Base-by-base conservation (phyloP, 2,329 filamentous ascomycete genomes). In the Colletotrichum karsti region DNA sequence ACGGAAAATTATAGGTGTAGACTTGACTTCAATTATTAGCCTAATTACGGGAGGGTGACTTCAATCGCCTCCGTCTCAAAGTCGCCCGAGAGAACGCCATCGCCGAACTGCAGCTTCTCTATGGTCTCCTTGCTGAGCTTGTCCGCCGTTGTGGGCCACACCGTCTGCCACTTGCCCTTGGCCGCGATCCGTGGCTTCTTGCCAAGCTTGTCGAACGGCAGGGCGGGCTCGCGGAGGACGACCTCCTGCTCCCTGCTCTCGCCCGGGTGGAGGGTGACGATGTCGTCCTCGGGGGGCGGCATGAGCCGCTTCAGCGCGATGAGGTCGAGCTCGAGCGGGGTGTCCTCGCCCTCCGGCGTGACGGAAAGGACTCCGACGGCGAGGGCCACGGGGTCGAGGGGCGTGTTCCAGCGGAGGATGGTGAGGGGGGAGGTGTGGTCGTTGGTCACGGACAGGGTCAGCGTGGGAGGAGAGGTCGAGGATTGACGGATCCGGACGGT, bases 391-490 rank as follows among this genome's bases (percentile, higher is more conserved):
- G 77, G 74, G 69, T 85, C 83, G n/a, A 85, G 75, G n/a, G 83
- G 83, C 0, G 82, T 82, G 54, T 80, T 75, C 76, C 83, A 85
- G 4, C 72, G 74, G 37, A 85, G 77, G 22, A 85, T 70, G 1
- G 81, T 84, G 59, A 84, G 75, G 1, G 81, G 73, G 5, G 70
- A 62, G 3, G 75, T 70, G 60, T 80, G 76, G 10, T 75, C 78
- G 75, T 85, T 84, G 51, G 77, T 81, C 42, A 85, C 78, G 2
- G 73, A 75, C 42, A 82, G 72, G 9, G 74, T 75, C 28, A 85
- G 69, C 5, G 77, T 76, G 4, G 77, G 77, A 18, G 81, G 78
- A 50, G 78, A 77, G 24, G 73, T 67, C 55, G 72, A 73, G 15
- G 78, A 77, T 35, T 82, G 79, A 57, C 75, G 61, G 5, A 81